phyloP scores from a whole-genome alignment of 2,329 filamentous ascomycete genomes.

The Phoma sp. region DNA sequence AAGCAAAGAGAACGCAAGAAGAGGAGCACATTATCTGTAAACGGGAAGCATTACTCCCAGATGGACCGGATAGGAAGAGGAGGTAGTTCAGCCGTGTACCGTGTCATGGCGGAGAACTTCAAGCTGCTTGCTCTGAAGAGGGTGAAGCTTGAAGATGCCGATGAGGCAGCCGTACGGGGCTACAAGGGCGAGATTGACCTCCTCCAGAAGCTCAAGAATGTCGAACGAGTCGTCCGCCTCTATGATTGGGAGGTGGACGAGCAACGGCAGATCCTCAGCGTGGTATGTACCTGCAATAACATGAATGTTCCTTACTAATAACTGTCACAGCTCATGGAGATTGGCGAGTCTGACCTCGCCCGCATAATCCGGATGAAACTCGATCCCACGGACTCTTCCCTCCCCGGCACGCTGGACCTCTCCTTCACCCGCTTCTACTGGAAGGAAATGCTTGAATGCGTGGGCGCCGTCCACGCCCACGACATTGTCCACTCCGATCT shows the following conservation, averaged over 20 bases:
- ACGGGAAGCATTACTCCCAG: conserved; percentile 88
- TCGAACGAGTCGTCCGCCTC: conserved; percentile 88
- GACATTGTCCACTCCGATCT: conserved; percentile 97
- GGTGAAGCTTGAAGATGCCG: conserved; percentile 88
- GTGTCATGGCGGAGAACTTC: conserved; percentile 95
- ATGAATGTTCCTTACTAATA: conserved; percentile 1
- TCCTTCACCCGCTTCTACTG: conserved; percentile 97
- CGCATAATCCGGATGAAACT: conserved; percentile 78
- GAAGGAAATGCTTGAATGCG: conserved; percentile 99
- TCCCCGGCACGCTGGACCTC: conserved; percentile 71
- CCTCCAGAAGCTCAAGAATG: conserved; percentile 78
- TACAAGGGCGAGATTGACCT: conserved; percentile 97
- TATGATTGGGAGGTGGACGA: conserved; percentile 94
- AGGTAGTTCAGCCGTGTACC: conserved; percentile 92
- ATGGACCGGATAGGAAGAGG: conserved; percentile 91
- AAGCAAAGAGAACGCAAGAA: conserved; percentile 75
- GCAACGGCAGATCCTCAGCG: conserved; percentile 84
- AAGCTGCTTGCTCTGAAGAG: conserved; percentile 94
- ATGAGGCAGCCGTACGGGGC: conserved; percentile 81
- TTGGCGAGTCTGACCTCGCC: conserved; percentile 92
- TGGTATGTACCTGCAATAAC: conserved; percentile 64
- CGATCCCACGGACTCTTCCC: conserved; percentile 60
- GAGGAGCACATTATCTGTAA: conserved; percentile 83
- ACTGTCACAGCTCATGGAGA: conserved; percentile 81
- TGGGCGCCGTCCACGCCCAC: conserved; percentile 84